A percentile compares a stretch with the other conserved stretches of the same genome.
Conservation (phyloP, 2,329 filamentous ascomycete species). For the Plenodomus tracheiphilus region DNA sequence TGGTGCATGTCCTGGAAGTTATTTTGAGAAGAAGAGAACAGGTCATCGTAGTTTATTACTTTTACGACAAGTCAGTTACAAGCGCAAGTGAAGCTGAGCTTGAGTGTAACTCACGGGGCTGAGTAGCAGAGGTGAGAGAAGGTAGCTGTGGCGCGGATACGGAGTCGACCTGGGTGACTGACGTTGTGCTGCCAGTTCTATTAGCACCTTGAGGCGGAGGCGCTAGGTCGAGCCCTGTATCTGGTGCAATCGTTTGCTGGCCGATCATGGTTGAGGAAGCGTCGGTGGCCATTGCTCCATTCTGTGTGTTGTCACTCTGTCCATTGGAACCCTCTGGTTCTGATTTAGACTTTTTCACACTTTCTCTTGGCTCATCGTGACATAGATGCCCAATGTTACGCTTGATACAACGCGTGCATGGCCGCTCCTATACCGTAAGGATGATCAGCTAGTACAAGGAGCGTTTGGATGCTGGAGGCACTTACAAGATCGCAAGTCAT, state of each 20-base stretch:
- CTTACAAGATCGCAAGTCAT: conserved; percentile 59
- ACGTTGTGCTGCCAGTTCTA: conserved; percentile 51
- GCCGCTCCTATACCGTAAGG: conserved; percentile 70
- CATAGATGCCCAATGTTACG: conserved; percentile 98
- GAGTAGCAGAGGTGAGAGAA: conserved; percentile 65
- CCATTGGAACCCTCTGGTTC: conserved; percentile 45
- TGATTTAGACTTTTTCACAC: conserved; percentile 75
- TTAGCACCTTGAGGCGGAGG: conserved; percentile 40
- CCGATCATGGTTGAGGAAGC: conserved; percentile 28
- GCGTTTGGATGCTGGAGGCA: conserved; percentile 8
- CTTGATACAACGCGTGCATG: conserved; percentile 97
- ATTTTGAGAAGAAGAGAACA: conserved; percentile 72
- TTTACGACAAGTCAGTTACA: conserved; percentile 32
- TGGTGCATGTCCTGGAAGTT: conserved; percentile 94
- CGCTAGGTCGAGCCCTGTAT: conserved; percentile 46
- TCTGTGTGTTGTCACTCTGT: conserved; percentile 35
- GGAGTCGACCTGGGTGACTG: conserved; percentile 72
- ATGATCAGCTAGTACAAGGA: not conserved
- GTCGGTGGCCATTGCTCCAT: conserved; percentile 37
- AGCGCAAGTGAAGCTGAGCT: conserved; percentile 20
- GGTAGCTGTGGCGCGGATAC: conserved; percentile 68
- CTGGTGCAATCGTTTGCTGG: conserved; percentile 34
- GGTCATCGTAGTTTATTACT: conserved; percentile 85
- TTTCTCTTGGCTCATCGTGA: conserved; percentile 93
- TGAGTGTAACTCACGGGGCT: conserved; percentile 69